Evolutionary conservation across 345 rosid genomes (phyloP), one percentile per base, ranked within the genome.

Genomic region (Murraya paniculata): DNA sequence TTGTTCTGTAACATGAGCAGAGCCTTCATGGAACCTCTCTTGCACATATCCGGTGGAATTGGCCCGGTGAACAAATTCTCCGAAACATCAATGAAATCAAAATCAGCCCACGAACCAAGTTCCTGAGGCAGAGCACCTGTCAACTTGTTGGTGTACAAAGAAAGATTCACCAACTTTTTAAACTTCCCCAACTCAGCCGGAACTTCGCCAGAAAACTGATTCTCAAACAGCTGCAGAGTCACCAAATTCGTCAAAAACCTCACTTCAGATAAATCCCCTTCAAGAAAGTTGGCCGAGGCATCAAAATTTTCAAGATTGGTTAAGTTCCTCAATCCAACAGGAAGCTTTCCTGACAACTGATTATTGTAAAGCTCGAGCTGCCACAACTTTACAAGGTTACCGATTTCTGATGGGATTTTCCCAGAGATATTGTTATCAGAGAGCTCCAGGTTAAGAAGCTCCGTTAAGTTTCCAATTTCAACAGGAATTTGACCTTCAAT

Each of bases 11-110:
- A 88, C 79, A 95, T 59, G 9, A 95, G 90, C 57, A 95, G 85
- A 74, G 10, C 68, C 73, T 1, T 87, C 99, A 93, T 91, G 67
- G 85, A 86, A 65, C 98, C 97, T 33, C 77, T 77, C 81, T 92
- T 91, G 85, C 99, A 95, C 98, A 95, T 95, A 66, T 92, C 82
- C 0, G 98, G 93, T 1, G 99, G 99, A 76, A 95, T 88, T 5
- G 90, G 77, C 58, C 99, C 99, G 0, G 90, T 85, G 77, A 95
- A 48, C 6, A 68, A 62, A 83, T 95, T 95, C 84, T 91, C 98
- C 0, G 99, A 91, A 1, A 91, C 96, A 57, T 95, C 99, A 74
- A 95, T 87, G 90, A 71, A 91, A 84, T 82, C 83, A 11, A 95
- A 93, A 22, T 91, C 35, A 4, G 99, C 79, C 84, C 91, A 86